Conservation (phyloP, 2,329 filamentous ascomycete species). For the Cladophialophora chaetospira region DNA sequence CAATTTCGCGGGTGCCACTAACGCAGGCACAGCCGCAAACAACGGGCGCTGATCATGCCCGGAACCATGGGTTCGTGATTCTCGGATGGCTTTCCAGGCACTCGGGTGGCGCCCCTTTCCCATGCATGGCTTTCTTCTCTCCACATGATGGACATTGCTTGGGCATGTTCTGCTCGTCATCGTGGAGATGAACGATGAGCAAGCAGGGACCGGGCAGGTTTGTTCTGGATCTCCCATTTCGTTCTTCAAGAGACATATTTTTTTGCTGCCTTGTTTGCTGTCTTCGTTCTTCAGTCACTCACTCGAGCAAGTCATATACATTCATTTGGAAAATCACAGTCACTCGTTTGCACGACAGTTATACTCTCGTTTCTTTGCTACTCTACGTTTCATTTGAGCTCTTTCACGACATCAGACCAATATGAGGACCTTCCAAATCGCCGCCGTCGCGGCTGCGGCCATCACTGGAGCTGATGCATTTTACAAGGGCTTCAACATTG, state of each 20-base stretch:
- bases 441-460: conserved; percentile 20
- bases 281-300: conserved; percentile 8
- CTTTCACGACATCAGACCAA: not conserved
- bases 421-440: conserved; percentile 28
- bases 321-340: not conserved
- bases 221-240: not conserved
- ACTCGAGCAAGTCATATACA: not conserved
- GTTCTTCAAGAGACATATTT: not conserved
- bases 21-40: conserved; percentile 20
- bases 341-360: no score
- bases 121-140: not conserved
- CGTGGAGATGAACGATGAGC: not conserved
- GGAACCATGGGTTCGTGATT: conserved; percentile 1
- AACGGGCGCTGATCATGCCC: conserved; percentile 9
- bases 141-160: not conserved
- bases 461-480: conserved; percentile 33
- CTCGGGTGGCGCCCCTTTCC: conserved; percentile 12
- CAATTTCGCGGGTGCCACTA: conserved; percentile 13
- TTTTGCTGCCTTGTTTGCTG: not conserved
- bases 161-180: not conserved
- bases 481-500: conserved; percentile 38
- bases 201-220: conserved; percentile 4
- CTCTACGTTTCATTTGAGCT: no score
- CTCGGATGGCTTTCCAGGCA: conserved; percentile 2
- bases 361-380: no score